A percentile compares a stretch with the other conserved stretches of the same genome.
phyloP scores from a whole-genome alignment of 2,329 filamentous ascomycete genomes.

The Periglandula ipomoeae region DNA sequence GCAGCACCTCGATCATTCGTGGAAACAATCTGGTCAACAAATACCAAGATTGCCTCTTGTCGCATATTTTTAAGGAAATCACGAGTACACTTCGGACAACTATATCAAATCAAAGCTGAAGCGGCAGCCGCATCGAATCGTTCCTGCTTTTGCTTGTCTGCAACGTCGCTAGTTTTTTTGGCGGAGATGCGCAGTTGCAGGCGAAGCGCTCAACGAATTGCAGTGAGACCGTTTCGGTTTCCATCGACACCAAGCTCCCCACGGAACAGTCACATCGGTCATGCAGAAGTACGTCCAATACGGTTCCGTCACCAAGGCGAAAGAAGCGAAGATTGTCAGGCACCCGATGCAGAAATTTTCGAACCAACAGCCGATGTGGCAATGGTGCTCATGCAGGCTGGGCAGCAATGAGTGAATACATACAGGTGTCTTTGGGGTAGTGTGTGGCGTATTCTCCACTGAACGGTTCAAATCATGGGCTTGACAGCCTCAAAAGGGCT shows the following conservation, averaged over 20 bases:
- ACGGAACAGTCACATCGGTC: too few species aligned
- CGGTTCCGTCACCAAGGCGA: neutral
- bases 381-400: neutral
- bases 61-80: slow-evolving; percentile 58
- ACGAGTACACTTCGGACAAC: slow-evolving; percentile 25
- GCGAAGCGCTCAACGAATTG: too few species aligned
- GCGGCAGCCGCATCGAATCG: neutral
- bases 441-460: neutral
- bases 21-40: slow-evolving; percentile 53
- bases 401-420: neutral
- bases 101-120: slow-evolving; percentile 2
- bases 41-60: slow-evolving; percentile 63
- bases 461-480: too few species aligned
- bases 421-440: neutral
- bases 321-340: neutral
- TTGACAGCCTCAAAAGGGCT: too few species aligned
- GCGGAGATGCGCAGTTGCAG: too few species aligned
- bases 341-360: neutral
- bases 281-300: neutral
- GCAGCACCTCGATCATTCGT: slow-evolving; percentile 12
- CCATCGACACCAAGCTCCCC: too few species aligned
- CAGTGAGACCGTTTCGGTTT: too few species aligned
- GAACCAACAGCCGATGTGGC: neutral
- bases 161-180: too few species aligned
- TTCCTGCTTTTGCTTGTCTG: too few species aligned